Percentiles rank a stretch among this genome's conserved stretches.
Conservation (phyloP, 495 filamentous ascomycete genomes). For the Penicillium ucsense region DNA sequence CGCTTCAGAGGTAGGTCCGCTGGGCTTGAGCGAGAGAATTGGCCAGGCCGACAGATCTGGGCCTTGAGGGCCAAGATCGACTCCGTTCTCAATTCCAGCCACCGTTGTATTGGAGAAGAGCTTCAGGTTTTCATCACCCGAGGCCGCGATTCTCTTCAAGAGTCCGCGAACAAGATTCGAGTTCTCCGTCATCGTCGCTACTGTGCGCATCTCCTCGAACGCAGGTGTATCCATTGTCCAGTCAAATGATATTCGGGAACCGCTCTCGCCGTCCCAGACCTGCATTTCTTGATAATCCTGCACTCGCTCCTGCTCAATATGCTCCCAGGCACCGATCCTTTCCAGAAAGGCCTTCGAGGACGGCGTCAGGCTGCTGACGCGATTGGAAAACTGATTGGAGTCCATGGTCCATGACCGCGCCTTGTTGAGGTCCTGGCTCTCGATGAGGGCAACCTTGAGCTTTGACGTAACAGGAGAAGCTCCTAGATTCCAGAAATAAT, state of each 20-base stretch:
- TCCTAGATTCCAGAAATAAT: constrained; percentile 21
- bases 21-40: constrained; percentile 54
- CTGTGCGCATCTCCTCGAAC: constrained; percentile 44
- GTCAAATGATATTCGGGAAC: constrained; percentile 81
- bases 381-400: constrained; percentile 71
- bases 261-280: constrained; percentile 93
- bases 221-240: constrained; percentile 45
- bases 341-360: constrained; percentile 62
- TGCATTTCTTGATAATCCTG: constrained; percentile 88
- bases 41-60: constrained; percentile 82
- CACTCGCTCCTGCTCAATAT: constrained; percentile 57
- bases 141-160: constrained; percentile 55
- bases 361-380: constrained; percentile 89
- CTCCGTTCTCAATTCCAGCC: constrained; percentile 64
- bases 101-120: constrained; percentile 70
- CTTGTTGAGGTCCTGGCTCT: constrained; percentile 72
- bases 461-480: constrained; percentile 63
- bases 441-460: constrained; percentile 80
- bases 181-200: constrained; percentile 97
- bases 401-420: constrained; percentile 54
- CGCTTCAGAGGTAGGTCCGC: constrained; percentile 22
- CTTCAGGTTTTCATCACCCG: constrained; percentile 50
- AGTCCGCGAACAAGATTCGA: constrained; percentile 73
- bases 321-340: constrained; percentile 79
- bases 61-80: constrained; percentile 45